Evolutionary conservation across 352 stramenopile genomes (phyloP).

Genomic region (Lagenidium sp.): DNA sequence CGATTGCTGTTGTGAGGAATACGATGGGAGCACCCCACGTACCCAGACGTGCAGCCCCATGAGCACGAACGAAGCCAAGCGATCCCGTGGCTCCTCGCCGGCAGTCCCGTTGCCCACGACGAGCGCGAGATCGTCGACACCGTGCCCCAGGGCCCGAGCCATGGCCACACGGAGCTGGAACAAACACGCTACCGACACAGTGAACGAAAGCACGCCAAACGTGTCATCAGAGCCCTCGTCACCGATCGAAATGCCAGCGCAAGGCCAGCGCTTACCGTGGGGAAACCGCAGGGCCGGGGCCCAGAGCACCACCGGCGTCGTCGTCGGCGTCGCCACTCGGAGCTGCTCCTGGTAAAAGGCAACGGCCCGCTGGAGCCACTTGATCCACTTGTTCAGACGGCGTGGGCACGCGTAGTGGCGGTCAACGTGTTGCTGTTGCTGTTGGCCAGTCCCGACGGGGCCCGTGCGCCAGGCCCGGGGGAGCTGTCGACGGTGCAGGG

Average conservation of each 20-base stretch:
- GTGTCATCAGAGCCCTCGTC: no score
- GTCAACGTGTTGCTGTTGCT: no score
- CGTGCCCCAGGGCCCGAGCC: not conserved
- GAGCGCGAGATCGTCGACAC: not conserved
- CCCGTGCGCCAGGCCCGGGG: conserved; percentile 1
- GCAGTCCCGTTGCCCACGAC: no score
- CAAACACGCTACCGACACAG: not conserved
- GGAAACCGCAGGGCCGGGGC: conserved; percentile 30
- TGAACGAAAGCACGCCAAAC: no score
- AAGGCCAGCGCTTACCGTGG: conserved; percentile 31
- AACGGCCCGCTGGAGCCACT: conserved; percentile 8
- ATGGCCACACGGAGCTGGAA: not conserved
- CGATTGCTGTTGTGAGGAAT: no score
- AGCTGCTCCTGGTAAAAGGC: conserved; percentile 2
- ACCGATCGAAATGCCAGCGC: no score
- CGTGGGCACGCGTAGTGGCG: conserved; percentile 2
- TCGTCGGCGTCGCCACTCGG: not conserved
- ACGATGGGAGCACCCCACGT: no score
- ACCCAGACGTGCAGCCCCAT: no score
- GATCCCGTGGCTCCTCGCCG: no score
- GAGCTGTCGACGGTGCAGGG: not conserved
- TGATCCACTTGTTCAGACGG: conserved; percentile 3
- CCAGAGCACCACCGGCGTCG: conserved; percentile 12
- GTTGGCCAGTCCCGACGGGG: not conserved
- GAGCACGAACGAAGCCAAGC: no score